Evolutionary conservation across 1,284 basidiomycete species (phyloP).

Genomic region (Anthracocystis walkeri): DNA sequence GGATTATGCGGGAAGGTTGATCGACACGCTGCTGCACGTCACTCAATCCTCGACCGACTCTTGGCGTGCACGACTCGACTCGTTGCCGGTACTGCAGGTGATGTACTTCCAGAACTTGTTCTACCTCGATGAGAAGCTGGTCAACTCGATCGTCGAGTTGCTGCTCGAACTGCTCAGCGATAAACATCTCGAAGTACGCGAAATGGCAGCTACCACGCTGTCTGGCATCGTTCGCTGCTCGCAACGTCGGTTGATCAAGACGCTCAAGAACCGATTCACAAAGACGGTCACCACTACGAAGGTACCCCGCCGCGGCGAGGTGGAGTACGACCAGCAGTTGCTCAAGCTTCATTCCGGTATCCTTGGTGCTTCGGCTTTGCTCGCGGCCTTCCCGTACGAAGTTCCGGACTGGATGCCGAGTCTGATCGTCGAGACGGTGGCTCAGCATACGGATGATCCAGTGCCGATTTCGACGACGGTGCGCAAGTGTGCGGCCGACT

Average conservation of each 20-base stretch:
- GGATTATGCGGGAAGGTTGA: slow-evolving; percentile 47
- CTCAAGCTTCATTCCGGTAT: slow-evolving; percentile 87
- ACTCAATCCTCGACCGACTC: slow-evolving; percentile 55
- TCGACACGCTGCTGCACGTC: slow-evolving; percentile 57
- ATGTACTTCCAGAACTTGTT: slow-evolving; percentile 68
- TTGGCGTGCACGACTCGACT: slow-evolving; percentile 66
- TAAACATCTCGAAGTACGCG: slow-evolving; percentile 65
- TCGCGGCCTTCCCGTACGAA: slow-evolving; percentile 85
- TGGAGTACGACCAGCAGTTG: slow-evolving; percentile 80
- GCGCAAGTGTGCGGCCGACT: slow-evolving; percentile 86
- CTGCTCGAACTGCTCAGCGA: slow-evolving; percentile 62
- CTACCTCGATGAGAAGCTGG: slow-evolving; percentile 48
- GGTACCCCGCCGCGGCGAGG: slow-evolving; percentile 72
- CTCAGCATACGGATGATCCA: slow-evolving; percentile 86
- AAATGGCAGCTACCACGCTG: slow-evolving; percentile 74
- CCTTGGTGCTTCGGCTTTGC: slow-evolving; percentile 82
- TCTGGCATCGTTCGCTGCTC: slow-evolving; percentile 92
- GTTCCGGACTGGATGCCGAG: slow-evolving; percentile 87
- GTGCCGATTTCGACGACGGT: slow-evolving; percentile 92
- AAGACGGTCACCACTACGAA: slow-evolving; percentile 71
- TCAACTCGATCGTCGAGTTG: slow-evolving; percentile 56
- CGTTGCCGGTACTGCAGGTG: slow-evolving; percentile 65
- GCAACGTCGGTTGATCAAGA: slow-evolving; percentile 86
- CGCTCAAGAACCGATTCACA: slow-evolving; percentile 72
- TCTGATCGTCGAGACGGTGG: slow-evolving; percentile 75